Percentiles rank a stretch among this genome's conserved stretches.
Conservation (phyloP, 1,284 basidiomycete species). For the Sporisorium iseilematis-ciliati region DNA sequence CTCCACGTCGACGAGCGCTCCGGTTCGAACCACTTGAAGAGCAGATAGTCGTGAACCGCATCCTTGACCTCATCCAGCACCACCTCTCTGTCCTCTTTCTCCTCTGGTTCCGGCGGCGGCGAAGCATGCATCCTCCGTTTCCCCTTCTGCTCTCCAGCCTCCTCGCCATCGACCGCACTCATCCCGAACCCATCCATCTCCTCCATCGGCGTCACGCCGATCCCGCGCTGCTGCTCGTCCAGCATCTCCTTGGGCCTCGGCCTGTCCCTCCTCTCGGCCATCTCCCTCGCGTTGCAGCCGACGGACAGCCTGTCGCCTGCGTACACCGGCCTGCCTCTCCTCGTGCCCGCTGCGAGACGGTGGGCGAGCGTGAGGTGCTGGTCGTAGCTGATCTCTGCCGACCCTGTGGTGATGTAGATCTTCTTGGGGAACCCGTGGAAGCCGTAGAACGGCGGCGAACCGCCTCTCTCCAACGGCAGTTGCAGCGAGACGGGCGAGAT, state of each 20-base stretch:
- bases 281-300: conserved; percentile 40
- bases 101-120: conserved; percentile 17
- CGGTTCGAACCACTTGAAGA: conserved; percentile 66
- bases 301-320: conserved; percentile 45
- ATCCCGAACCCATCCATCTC: not conserved
- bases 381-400: conserved; percentile 62
- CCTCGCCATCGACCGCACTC: conserved; percentile 22
- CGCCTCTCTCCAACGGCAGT: conserved; percentile 48
- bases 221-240: conserved; percentile 14
- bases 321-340: conserved; percentile 46
- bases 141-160: not conserved
- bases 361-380: conserved; percentile 66
- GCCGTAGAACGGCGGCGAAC: conserved; percentile 55
- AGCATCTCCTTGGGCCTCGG: conserved; percentile 54
- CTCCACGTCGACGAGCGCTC: conserved; percentile 55
- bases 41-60: conserved; percentile 62
- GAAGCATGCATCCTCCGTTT: conserved; percentile 1
- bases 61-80: conserved; percentile 63
- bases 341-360: conserved; percentile 58
- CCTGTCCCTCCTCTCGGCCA: conserved; percentile 47
- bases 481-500: conserved; percentile 64
- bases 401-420: conserved; percentile 60
- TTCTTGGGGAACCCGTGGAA: conserved; percentile 60
- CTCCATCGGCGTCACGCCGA: conserved; percentile 15
- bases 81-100: conserved; percentile 52